Percentiles rank a stretch among this genome's conserved stretches.
These are phyloP conservation scores for Omphalotus olearius DNA, from an alignment of 1,284 basidiomycete species.

Conservation along the genomic window DNA sequence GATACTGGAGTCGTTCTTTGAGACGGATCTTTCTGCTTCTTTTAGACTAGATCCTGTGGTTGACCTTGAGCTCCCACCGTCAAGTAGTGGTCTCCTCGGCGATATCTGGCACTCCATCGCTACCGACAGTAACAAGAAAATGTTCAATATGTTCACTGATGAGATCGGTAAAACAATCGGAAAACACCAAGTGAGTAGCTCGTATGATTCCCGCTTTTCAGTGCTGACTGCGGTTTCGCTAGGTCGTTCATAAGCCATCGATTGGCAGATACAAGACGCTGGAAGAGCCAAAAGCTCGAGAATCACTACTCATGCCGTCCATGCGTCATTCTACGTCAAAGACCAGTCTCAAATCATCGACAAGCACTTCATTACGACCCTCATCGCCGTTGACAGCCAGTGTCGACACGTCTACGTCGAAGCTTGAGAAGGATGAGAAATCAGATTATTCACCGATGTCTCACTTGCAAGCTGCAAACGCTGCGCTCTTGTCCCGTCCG, in stretches of 20 bases:
- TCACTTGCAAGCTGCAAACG: conserved; percentile 70
- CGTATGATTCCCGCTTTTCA: neutral
- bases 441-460: conserved; percentile 6
- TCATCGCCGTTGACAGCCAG: conserved; percentile 34
- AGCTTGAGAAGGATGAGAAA: neutral
- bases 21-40: conserved; percentile 81
- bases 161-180: conserved; percentile 92
- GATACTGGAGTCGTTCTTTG: conserved; percentile 92
- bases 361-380: conserved; percentile 23
- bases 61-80: conserved; percentile 57
- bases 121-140: conserved; percentile 83
- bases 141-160: conserved; percentile 85
- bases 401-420: conserved; percentile 25
- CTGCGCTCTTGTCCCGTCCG: conserved; percentile 84
- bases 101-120: conserved; percentile 87
- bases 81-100: conserved; percentile 66
- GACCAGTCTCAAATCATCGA: conserved; percentile 37
- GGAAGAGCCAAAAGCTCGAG: conserved; percentile 84
- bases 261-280: conserved; percentile 82
- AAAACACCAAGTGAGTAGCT: conserved; percentile 66
- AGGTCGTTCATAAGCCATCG: conserved; percentile 76
- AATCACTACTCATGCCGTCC: conserved; percentile 73
- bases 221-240: neutral
- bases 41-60: conserved; percentile 79
- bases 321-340: conserved; percentile 59